phyloP scores from a whole-genome alignment of 208 protist species.

The Trypanosoma platydactyli region DNA sequence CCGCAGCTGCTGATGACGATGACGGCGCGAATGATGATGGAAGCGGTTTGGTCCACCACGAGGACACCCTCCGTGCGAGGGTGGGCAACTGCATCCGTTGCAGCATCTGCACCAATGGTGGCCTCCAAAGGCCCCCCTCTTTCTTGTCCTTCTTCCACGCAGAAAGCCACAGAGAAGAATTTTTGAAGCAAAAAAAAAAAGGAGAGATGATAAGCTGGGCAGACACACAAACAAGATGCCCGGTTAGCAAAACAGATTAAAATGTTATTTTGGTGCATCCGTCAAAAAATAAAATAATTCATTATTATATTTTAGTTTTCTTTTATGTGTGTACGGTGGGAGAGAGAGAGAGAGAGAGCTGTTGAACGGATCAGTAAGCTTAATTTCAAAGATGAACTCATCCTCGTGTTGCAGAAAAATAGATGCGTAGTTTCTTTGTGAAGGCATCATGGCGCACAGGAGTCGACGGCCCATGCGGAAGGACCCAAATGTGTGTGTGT shows the following conservation, averaged over 20 bases:
- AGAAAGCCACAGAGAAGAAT: too few relatives aligned
- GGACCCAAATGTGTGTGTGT: not conserved
- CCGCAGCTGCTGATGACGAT: not conserved
- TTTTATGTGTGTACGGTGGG: too few relatives aligned
- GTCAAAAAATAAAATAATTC: not conserved
- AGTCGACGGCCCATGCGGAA: not conserved
- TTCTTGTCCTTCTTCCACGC: not conserved
- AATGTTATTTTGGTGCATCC: too few relatives aligned
- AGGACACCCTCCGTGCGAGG: not conserved
- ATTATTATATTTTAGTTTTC: too few relatives aligned
- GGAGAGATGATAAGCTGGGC: not conserved
- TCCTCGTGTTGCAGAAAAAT: slow-evolving; percentile 61
- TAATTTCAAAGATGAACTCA: slow-evolving; percentile 21
- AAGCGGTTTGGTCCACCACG: not conserved
- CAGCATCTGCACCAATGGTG: not conserved
- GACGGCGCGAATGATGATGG: not conserved
- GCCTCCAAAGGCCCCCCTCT: not conserved
- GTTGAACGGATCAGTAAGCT: slow-evolving; percentile 1
- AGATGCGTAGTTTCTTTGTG: slow-evolving; percentile 58
- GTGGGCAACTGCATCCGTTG: slow-evolving; percentile 2
- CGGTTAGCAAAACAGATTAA: too few relatives aligned
- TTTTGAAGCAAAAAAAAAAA: not conserved
- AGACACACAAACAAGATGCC: not conserved
- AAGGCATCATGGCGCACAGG: slow-evolving; percentile 19
- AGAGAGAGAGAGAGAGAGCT: not conserved